Base-by-base conservation (phyloP, 75 land plant species). In the Gnetum montanum region DNA sequence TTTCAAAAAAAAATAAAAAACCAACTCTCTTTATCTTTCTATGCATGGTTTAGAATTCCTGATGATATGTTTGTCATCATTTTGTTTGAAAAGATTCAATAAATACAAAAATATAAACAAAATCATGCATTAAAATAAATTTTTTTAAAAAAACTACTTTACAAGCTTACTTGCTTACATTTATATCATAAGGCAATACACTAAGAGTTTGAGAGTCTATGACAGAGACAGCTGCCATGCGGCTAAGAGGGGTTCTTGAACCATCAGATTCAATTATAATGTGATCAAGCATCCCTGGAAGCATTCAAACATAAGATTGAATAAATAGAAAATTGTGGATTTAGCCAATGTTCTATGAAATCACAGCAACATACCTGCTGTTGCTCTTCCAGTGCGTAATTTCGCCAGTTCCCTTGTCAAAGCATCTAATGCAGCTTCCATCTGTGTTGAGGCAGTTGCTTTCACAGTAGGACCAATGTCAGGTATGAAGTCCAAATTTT, bases 271-370 rank as follows among this genome's bases (percentile, higher is more conserved):
- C 90, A 7, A 82, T 78, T 20, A 86, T 79, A 31, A 94, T 82
- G 78, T 94, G 98, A 64, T 94, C 98, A 46, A 94, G 83, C 91
- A 90, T 90, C 27, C 97, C 97, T 91, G 82, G 26, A 72, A 19
- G 49, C 4, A 46, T 20, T 57, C n/a, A 49, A 8, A 13, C 5
- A 15, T 23, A 19, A 49, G 13, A 40, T 40, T 41, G 16, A 41
- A 15, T 24, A 22, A 54, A 8, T 54, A n/a, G 10, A 8, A 49
- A 16, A 8, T 16, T 20, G 20, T 20, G 8, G 20, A 8, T n/a
- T 16, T 20, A 49, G 8, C 51, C 15, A 15, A 49, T 49, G 8
- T 15, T 41, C 5, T 19, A 47, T 0, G 38, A 29, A 34, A 50
- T 50, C 1, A 27, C 29, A 36, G 34, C 43, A 15, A 54, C 37